Evolutionary conservation across 805 yeast species (phyloP), one percentile per base, ranked within the genome.

Genomic region (Schizosaccharomyces cryophilus): DNA sequence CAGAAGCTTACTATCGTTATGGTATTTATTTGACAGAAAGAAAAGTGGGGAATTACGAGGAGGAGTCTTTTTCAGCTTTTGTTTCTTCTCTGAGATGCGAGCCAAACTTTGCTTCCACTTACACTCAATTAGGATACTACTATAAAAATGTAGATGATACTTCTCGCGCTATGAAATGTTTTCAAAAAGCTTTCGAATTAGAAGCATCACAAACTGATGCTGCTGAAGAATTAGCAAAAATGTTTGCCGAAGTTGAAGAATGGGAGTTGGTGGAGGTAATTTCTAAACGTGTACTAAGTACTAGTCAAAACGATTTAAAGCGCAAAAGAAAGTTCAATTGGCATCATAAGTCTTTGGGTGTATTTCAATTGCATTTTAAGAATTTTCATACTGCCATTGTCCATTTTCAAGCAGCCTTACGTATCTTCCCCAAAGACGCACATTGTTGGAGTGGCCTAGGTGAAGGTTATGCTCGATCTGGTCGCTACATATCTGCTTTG

Each of bases 401-500:
- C 70, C 82, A 85, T 79, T 88, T 87, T 68, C 98, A 93, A 70
- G 78, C 82, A 31, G 88, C 96, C 1, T 74, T 93, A 59, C 77
- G 96, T 64, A 73, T 84, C 64, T 74, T 81, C 54, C 73, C 84
- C 0, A 64, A 67, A 61, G 96, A 93, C 70, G 69, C 79, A 1
- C 83, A 85, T 64, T 83, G 95, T 1, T 90, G 97, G 96, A 75
- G 85, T 35, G 96, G 96, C 0, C 73, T 93, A n/a, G 98, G 98
- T n/a, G 97, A 93, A 69, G 90, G 96, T 0, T 93, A 93, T 69
- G 74, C 78, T 61, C 79, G 81, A 30, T 80, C 93, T 69, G 98
- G 98, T 1, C 77, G 95, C 63, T 73, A 83, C 55, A 89, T 86
- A 62, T 95, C 97, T 2, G 87, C 95, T 0, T 75, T 79, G 9